Conservation (phyloP, 768 basidiomycete species). For the Lentinula sp. region DNA sequence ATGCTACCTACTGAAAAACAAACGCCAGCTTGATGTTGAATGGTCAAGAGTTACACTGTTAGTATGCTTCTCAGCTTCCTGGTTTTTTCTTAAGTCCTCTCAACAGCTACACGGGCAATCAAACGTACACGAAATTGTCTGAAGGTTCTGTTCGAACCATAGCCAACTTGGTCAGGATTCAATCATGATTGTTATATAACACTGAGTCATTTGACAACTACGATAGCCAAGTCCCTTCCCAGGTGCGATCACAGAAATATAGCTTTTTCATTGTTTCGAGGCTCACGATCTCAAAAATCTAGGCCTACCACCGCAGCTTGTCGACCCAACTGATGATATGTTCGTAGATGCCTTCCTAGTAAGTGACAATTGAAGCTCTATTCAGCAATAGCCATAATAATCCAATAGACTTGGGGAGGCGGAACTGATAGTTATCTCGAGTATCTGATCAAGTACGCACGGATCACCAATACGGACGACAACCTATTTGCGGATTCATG, state of each 20-base stretch:
- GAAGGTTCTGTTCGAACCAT: constrained; percentile 42
- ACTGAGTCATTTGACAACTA: not conserved
- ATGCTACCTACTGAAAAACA: not conserved
- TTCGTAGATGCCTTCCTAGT: constrained; percentile 42
- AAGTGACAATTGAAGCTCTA: constrained; percentile 12
- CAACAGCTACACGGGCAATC: constrained; percentile 33
- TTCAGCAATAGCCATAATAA: not conserved
- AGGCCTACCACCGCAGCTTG: constrained; percentile 46
- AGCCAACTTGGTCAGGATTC: constrained; percentile 23
- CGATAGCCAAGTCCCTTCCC: constrained; percentile 27
- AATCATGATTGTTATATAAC: not conserved
- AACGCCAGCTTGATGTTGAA: constrained; percentile 38
- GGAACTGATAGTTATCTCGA: constrained; percentile 48
- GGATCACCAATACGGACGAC: constrained; percentile 43
- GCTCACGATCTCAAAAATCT: constrained; percentile 11
- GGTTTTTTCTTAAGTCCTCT: not conserved
- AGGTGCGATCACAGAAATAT: constrained; percentile 7
- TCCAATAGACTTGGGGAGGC: constrained; percentile 42
- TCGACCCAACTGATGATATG: constrained; percentile 44
- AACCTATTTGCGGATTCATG: constrained; percentile 40
- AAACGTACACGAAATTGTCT: constrained; percentile 41
- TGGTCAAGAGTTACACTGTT: constrained; percentile 35
- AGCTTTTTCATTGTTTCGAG: constrained; percentile 1
- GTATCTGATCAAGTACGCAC: constrained; percentile 48
- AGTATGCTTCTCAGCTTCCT: not conserved